Conservation (phyloP, 257 asterid genomes). For the Capsicum baccatum region DNA sequence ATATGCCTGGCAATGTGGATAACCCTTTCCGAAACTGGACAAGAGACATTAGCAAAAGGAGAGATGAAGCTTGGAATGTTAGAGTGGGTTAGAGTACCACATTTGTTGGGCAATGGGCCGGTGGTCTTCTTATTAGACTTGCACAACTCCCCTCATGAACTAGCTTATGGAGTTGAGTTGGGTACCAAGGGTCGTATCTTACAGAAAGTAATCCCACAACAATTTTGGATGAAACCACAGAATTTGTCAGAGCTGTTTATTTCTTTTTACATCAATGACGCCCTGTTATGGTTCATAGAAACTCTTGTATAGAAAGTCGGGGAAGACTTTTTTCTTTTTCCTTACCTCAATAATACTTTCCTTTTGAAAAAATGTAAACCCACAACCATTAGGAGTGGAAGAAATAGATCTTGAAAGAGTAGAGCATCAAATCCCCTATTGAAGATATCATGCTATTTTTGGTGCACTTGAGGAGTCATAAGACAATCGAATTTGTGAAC, state of each 20-base stretch:
- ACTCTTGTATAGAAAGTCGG: background rate
- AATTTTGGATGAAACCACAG: background rate
- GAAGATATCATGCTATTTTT: background rate
- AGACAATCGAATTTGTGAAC: background rate
- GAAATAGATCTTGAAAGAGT: background rate
- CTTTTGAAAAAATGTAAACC: constrained; percentile 1
- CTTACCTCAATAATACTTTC: background rate
- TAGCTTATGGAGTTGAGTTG: background rate
- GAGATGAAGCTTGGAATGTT: background rate
- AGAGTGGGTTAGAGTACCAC: background rate
- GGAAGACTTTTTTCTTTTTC: background rate
- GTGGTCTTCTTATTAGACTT: background rate
- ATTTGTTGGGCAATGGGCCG: background rate
- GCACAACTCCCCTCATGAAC: background rate
- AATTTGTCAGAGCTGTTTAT: background rate
- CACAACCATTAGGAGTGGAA: background rate
- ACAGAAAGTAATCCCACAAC: background rate
- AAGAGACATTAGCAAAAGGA: background rate
- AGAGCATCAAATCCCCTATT: background rate
- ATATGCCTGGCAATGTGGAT: background rate
- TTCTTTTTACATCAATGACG: background rate
- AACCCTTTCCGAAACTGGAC: background rate
- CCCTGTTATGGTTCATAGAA: background rate
- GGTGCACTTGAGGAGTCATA: background rate
- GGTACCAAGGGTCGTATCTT: background rate